Base-by-base conservation (phyloP, 306 rosid genomes). In the Spatholobus suberectus region DNA sequence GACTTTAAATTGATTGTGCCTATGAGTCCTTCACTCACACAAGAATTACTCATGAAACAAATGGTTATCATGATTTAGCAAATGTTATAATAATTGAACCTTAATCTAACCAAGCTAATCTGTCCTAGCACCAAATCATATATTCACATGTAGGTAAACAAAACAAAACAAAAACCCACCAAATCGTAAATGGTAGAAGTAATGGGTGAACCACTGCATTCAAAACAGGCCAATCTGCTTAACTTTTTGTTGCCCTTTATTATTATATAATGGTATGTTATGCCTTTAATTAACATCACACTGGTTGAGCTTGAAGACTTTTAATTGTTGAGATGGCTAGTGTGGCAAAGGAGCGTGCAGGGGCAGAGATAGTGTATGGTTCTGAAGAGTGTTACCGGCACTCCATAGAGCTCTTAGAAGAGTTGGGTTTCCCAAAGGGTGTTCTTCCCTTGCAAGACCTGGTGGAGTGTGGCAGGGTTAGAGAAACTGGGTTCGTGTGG, bases 401-500 rank as follows among this genome's bases (percentile, higher is more conserved):
- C 3, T 94, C 95, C 32, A 23, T 87, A 11, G 91, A 92, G 76
- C 90, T 94, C 0, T 49, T 94, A 35, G 83, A 83, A 52, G 98
- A 94, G 81, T 55, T 94, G 8, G 97, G 98, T 4, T 92, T 94
- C 46, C 95, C 98, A 2, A 82, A 35, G 24, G 98, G 97, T 3
- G 98, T 94, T 21, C 89, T 94, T 61, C 95, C 98, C 0, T 29
- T 94, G 83, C 54, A 88, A 8, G 94, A 94, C 67, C 73, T 94
- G n/a, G 94, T 73, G 79, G 97, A 92, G 85, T 94, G 97, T 62
- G 98, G 98, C 1, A 86, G 96, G 5, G 94, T 89, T 7, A 65
- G 85, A 51, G 97, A 92, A 73, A 94, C 91, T 0, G 98, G 98
- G 49, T 94, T 90, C 24, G 94, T 94, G 80, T 94, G 98, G 98